A percentile compares a stretch with the other conserved stretches of the same genome.
phyloP scores from a whole-genome alignment of 192 early-diverging fungal species.

The Dissophora ornata region DNA sequence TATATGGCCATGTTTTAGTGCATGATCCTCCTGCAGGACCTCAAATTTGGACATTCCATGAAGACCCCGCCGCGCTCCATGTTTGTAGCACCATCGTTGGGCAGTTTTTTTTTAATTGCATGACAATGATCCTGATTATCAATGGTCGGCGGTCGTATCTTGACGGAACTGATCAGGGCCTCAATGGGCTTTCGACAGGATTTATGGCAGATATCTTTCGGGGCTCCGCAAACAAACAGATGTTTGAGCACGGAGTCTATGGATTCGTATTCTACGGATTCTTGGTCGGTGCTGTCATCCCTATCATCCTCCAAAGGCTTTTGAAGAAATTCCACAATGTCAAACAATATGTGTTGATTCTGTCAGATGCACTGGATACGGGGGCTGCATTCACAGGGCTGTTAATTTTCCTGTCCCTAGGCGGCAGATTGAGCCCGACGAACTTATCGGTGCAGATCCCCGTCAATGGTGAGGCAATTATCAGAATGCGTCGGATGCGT shows the following conservation, averaged over 20 bases:
- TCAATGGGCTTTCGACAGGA: conserved; percentile 60
- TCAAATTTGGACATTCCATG: conserved; percentile 81
- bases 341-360: conserved; percentile 71
- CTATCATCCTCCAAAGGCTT: conserved; percentile 63
- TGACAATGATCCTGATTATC: conserved; percentile 51
- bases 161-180: conserved; percentile 48
- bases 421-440: conserved; percentile 52
- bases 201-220: conserved; percentile 61
- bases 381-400: conserved; percentile 61
- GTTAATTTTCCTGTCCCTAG: conserved; percentile 60
- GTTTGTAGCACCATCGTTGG: conserved; percentile 68
- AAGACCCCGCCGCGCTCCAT: conserved; percentile 76
- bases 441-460: background rate
- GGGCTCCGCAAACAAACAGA: conserved; percentile 66
- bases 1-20: conserved; percentile 76
- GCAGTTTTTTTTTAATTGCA: conserved; percentile 65
- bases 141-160: conserved; percentile 23
- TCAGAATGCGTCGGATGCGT: background rate
- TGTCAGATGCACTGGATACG: conserved; percentile 70
- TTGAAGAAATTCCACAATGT: conserved; percentile 61
- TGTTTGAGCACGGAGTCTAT: conserved; percentile 64
- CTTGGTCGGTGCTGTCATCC: conserved; percentile 62
- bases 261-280: conserved; percentile 52
- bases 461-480: conserved; percentile 25
- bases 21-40: conserved; percentile 71